Percentiles rank a stretch among this genome's conserved stretches.
Conservation (phyloP, 768 basidiomycete genomes). For the Panellus pusillus region DNA sequence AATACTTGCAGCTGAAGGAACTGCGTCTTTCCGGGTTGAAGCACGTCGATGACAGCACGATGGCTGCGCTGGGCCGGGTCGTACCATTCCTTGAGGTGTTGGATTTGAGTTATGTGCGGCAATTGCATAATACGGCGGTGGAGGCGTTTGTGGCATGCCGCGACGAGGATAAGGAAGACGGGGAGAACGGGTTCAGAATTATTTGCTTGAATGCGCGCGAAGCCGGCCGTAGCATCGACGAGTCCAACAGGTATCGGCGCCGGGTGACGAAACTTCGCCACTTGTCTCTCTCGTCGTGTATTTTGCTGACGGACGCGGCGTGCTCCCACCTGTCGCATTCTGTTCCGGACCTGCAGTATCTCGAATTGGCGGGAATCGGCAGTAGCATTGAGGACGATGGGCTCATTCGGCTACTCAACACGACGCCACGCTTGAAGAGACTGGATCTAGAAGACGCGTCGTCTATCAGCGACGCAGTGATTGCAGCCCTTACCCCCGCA, state of each 20-base stretch:
- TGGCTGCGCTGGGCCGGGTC: slow-evolving; percentile 66
- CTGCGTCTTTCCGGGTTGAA: slow-evolving; percentile 70
- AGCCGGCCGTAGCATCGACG: slow-evolving; percentile 59
- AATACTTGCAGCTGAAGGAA: slow-evolving; percentile 55
- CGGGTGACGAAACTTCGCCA: slow-evolving; percentile 72
- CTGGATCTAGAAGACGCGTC: slow-evolving; percentile 86
- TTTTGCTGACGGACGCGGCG: slow-evolving; percentile 69
- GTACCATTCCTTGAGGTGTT: slow-evolving; percentile 75
- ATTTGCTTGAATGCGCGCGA: slow-evolving; percentile 60
- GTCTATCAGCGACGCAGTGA: slow-evolving; percentile 71
- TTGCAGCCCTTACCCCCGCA: slow-evolving; percentile 61
- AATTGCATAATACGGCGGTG: slow-evolving; percentile 72
- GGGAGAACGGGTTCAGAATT: slow-evolving; percentile 38
- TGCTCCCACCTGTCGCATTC: slow-evolving; percentile 71
- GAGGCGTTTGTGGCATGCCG: slow-evolving; percentile 67
- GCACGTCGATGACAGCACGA: slow-evolving; percentile 55
- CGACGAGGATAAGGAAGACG: slow-evolving; percentile 36
- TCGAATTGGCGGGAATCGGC: slow-evolving; percentile 81
- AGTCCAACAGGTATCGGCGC: slow-evolving; percentile 48
- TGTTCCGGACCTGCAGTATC: slow-evolving; percentile 69
- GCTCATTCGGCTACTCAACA: slow-evolving; percentile 66
- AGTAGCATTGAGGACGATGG: slow-evolving; percentile 69
- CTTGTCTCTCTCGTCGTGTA: slow-evolving; percentile 69
- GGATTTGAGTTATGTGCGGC: slow-evolving; percentile 73
- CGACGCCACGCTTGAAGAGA: slow-evolving; percentile 68